These are phyloP conservation scores for Aphanomyces cochlioides DNA, from an alignment of 352 stramenopile species.

Conservation along the genomic window DNA sequence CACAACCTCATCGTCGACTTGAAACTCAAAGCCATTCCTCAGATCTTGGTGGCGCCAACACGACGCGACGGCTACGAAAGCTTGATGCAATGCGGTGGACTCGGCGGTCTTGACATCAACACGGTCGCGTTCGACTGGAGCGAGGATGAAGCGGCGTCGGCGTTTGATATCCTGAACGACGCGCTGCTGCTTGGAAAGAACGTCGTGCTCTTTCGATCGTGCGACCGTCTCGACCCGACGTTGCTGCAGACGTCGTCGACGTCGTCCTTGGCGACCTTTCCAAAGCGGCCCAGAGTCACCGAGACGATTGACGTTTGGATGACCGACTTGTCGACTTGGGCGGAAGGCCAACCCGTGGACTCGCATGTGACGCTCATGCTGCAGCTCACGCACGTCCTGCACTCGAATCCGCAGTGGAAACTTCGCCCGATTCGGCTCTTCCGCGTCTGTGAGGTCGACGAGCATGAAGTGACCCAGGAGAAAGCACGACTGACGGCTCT, in stretches of 20 bases:
- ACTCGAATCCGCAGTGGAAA: slow-evolving; percentile 41
- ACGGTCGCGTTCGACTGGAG: slow-evolving; percentile 61
- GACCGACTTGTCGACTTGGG: slow-evolving; percentile 37
- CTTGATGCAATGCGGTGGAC: slow-evolving; percentile 57
- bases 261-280: neutral
- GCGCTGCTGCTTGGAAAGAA: slow-evolving; percentile 54
- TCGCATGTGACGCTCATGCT: slow-evolving; percentile 41
- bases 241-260: slow-evolving; percentile 37
- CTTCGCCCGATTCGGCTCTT: slow-evolving; percentile 22
- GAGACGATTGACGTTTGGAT: slow-evolving; percentile 65
- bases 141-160: slow-evolving; percentile 21
- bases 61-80: slow-evolving; percentile 53
- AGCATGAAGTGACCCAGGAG: neutral
- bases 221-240: slow-evolving; percentile 44
- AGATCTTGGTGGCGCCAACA: slow-evolving; percentile 45
- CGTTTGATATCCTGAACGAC: slow-evolving; percentile 53
- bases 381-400: slow-evolving; percentile 44
- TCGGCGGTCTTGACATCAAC: slow-evolving; percentile 79
- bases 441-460: slow-evolving; percentile 3
- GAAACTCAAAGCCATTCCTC: slow-evolving; percentile 37
- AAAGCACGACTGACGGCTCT: neutral
- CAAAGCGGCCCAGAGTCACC: neutral
- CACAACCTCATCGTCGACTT: slow-evolving; percentile 27
- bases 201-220: slow-evolving; percentile 50
- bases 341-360: slow-evolving; percentile 31